These are phyloP conservation scores for Neofusicoccum kwambonambiense DNA, from an alignment of 2,329 filamentous ascomycete species.

Conservation along the genomic window DNA sequence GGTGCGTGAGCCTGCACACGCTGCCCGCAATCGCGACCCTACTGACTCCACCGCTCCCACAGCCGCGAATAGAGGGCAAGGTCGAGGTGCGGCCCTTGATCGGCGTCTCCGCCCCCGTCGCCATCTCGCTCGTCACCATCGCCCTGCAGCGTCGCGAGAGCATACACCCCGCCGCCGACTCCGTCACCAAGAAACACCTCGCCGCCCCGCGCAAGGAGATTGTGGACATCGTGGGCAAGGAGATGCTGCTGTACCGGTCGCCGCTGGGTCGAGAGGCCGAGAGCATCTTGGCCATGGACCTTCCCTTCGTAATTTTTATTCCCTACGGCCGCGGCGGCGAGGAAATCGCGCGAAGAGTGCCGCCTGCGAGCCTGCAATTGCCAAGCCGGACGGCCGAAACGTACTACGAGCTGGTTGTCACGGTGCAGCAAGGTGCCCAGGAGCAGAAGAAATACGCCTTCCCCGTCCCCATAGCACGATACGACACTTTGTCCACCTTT, in stretches of 20 bases:
- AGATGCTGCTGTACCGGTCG: conserved; percentile 88
- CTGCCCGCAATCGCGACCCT: conserved; percentile 11
- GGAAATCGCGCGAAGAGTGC: conserved; percentile 84
- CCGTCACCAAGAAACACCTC: conserved; percentile 86
- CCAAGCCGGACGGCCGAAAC: conserved; percentile 94
- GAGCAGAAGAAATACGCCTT: conserved; percentile 89
- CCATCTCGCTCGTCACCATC: conserved; percentile 90
- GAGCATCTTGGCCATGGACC: conserved; percentile 89
- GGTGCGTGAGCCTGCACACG: conserved; percentile 61
- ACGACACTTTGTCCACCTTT: conserved; percentile 96
- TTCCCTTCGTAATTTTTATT: conserved; percentile 96
- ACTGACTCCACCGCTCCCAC: conserved; percentile 18
- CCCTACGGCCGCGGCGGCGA: conserved; percentile 89
- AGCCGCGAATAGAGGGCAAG: conserved; percentile 97
- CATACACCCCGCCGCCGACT: conserved; percentile 94
- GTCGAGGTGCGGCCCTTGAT: conserved; percentile 89
- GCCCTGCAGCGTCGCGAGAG: conserved; percentile 90
- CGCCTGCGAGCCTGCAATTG: conserved; percentile 86
- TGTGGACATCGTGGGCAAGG: conserved; percentile 90
- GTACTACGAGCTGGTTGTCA: conserved; percentile 94
- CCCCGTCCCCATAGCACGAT: conserved; percentile 84
- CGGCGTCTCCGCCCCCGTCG: conserved; percentile 84
- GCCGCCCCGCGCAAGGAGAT: conserved; percentile 88
- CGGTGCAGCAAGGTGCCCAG: conserved; percentile 83
- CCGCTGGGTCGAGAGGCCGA: conserved; percentile 80